Evolutionary conservation across 1,284 basidiomycete genomes (phyloP), one percentile per base, ranked within the genome.

Genomic region (Neotropicomus parvogracilis): DNA sequence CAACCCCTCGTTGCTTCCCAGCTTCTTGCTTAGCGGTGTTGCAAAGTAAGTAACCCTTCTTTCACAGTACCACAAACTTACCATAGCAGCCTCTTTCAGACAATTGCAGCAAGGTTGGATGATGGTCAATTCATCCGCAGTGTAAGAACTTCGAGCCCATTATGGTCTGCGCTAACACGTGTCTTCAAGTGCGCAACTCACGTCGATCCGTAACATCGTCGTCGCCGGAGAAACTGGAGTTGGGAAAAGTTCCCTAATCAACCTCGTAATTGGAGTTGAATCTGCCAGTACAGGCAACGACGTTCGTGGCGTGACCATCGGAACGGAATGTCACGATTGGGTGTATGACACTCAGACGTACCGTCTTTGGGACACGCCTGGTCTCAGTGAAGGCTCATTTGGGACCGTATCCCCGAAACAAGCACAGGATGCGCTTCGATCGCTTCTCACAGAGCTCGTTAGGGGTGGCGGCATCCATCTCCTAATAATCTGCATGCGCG

Each of bases 301-400:
- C 28, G 65, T 59, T 38, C 50, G 61, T 26, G 63, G 66, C 2
- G 67, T 66, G 12, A 68, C 63, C 41, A 46, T 38, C 33, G 56
- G 58, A 26, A 54, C 53, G 24, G 50, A 54, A 28, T 59, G 40
- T 36, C 53, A 68, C 27, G 53, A 65, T 20, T 65, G 58, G 50
- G 49, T 40, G 31, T 45, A 37, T 19, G 44, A 53, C 12, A 46
- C 33, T 7, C 62, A 65, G 35, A 54, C 41, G 13, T 67, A 54
- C 45, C 63, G 65, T 40, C 62, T 68, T 28, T 65, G 65, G 63
- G 63, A 65, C 31, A 68, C 65, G 0, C 65, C 66, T 2, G 66
- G 64, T 28, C 50, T 66, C 6, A 51, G 62, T 29, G 66, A 66
- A 32, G 67, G 64, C 37, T 51, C 59, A 4, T 53, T 52, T 8